Evolutionary conservation across 495 filamentous ascomycete genomes (phyloP).

Genomic region (Talaromyces nanjingensis): DNA sequence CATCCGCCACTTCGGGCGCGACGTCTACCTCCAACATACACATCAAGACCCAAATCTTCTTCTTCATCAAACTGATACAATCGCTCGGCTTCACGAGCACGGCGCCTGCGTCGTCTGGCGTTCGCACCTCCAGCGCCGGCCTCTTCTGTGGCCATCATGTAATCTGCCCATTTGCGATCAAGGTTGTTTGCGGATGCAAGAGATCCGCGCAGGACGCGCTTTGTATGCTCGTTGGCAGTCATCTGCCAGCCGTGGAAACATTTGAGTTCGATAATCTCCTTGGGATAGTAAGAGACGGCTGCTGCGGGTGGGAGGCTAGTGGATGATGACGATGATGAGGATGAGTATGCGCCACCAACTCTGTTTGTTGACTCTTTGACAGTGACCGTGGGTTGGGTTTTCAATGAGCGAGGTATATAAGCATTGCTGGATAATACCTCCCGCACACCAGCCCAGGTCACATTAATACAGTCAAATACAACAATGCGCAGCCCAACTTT

Average conservation of each 20-base stretch:
- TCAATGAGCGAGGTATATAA: constrained; percentile 43
- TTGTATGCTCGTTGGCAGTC: constrained; percentile 87
- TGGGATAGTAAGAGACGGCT: constrained; percentile 43
- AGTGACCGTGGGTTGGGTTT: constrained; percentile 14
- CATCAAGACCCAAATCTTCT: constrained; percentile 38
- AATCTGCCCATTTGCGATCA: constrained; percentile 87
- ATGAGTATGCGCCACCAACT: constrained; percentile 6
- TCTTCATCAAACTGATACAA: constrained; percentile 70
- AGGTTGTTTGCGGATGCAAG: constrained; percentile 61
- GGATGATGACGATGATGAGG: constrained; percentile 22
- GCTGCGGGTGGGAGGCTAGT: constrained; percentile 21
- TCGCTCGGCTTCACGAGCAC: constrained; percentile 69
- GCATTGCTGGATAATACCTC: constrained; percentile 82
- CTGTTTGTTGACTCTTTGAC: constrained; percentile 7
- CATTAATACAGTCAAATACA: constrained; percentile 80
- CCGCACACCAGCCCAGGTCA: constrained; percentile 89
- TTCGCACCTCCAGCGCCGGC: constrained; percentile 63
- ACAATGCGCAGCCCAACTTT: constrained; percentile 66
- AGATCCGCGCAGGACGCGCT: constrained; percentile 72
- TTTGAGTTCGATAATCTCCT: constrained; percentile 75
- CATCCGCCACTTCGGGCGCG: constrained; percentile 52
- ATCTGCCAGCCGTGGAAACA: constrained; percentile 95
- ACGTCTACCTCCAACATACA: constrained; percentile 26
- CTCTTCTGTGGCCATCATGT: constrained; percentile 88
- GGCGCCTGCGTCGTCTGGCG: constrained; percentile 58